Conservation (phyloP, 306 rosid species). For the Clitoria ternatea region DNA sequence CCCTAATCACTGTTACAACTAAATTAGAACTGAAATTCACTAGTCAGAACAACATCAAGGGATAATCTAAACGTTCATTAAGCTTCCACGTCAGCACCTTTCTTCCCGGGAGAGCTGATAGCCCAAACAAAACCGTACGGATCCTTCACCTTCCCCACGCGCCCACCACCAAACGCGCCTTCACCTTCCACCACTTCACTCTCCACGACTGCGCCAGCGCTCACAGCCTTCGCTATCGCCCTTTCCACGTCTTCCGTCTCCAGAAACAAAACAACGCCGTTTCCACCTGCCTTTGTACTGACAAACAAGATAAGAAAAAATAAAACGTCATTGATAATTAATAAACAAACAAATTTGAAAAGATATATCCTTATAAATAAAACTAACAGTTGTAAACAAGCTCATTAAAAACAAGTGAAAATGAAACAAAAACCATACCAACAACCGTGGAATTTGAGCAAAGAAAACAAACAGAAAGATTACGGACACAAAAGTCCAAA, state of each 20-base stretch:
- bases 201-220: slow-evolving; percentile 49
- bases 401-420: background rate
- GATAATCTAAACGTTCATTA: slow-evolving; percentile 1
- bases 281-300: slow-evolving; percentile 38
- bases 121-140: slow-evolving; percentile 68
- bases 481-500: background rate
- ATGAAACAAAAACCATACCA: background rate
- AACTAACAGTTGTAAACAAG: background rate
- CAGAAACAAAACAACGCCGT: slow-evolving; percentile 41
- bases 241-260: slow-evolving; percentile 53
- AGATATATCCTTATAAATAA: background rate
- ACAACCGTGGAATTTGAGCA: background rate
- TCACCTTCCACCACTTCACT: slow-evolving; percentile 49
- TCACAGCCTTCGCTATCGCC: slow-evolving; percentile 52
- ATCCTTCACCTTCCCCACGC: slow-evolving; percentile 65
- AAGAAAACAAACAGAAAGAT: background rate
- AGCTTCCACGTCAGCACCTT: slow-evolving; percentile 19
- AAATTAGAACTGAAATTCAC: background rate
- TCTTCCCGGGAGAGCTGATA: slow-evolving; percentile 27
- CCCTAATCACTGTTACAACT: background rate
- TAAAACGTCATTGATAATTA: accelerated
- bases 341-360: background rate
- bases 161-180: slow-evolving; percentile 48
- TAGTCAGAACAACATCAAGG: background rate
- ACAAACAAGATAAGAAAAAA: background rate